Base-by-base conservation (phyloP, 2,329 filamentous ascomycete species). In the Sarocladiaceae sp. region DNA sequence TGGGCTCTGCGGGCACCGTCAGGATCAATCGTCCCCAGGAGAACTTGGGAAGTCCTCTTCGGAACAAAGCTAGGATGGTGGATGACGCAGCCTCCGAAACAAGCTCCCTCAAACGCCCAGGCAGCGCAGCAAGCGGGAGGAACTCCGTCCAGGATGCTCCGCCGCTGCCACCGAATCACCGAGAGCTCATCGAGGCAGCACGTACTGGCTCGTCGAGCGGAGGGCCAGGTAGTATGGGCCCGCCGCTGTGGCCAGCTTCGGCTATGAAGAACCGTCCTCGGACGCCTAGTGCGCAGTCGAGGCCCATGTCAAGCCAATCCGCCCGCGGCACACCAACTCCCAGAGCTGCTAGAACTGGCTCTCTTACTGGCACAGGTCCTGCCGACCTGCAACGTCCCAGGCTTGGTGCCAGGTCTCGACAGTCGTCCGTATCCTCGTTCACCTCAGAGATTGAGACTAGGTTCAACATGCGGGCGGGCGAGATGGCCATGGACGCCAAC, bases 391-490 rank as follows among this genome's bases (percentile, higher is more conserved):
- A 33, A 8, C 39, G 78, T 2, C 70, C 73, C 2, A 71, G 70
- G 54, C 58, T 70, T 8, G 61, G 60, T 2, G 54, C 55, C 2
- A 55, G 58, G 26, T 70, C 55, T 60, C 67, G 61, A 39, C 84
- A 88, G 58, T 95, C 91, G 3, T 99, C 94, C 0, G 83, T 97
- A 6, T 96, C 94, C 0, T 97, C 94, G 0, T 99, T 99, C 65
- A 90, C 85, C 5, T 97, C 94, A 0, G 94, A 99, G 69, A 75
- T 99, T 18, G 94, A 99, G 62, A 85, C 86, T 54, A 83, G 93
- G 36, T 97, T 99, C 76, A 91, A 95, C 64, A 86, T 90, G 52
- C 68, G 64, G 36, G 78, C 82, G 11, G 71, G 79, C 53, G 79
- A 79, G 49, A 75, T 80, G 65, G 72, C 73, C 40, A 75, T 83